Conservation (phyloP, 1,284 basidiomycete species). For the Macrocystidia cucumis region DNA sequence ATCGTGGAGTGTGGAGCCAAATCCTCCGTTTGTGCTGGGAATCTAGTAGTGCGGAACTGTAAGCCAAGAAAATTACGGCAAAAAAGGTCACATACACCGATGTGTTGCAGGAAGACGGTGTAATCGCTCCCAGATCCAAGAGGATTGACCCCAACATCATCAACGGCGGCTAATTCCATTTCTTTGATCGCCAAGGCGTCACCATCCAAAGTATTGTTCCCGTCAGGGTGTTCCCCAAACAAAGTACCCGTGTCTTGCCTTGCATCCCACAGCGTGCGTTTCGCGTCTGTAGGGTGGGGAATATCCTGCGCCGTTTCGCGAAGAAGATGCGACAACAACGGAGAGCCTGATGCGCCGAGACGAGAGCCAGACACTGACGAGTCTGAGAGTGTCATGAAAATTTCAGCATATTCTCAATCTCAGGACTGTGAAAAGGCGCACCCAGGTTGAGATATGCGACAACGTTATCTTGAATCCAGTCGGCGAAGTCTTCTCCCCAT, state of each 20-base stretch:
- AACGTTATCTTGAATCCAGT: conserved; percentile 71
- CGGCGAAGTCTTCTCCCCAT: conserved; percentile 84
- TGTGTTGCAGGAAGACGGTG: conserved; percentile 70
- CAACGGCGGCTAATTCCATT: conserved; percentile 14
- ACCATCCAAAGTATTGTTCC: conserved; percentile 19
- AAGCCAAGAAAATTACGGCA: neutral
- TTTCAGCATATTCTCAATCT: neutral
- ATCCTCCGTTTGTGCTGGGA: conserved; percentile 37
- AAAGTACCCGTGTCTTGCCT: conserved; percentile 48
- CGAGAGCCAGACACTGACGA: conserved; percentile 59
- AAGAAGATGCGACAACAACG: conserved; percentile 76
- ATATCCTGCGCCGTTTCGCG: conserved; percentile 59
- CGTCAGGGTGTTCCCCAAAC: conserved; percentile 14
- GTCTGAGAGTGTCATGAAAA: conserved; percentile 1
- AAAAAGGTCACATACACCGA: conserved; percentile 28
- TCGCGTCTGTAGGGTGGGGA: conserved; percentile 51
- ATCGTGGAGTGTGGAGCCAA: conserved; percentile 39
- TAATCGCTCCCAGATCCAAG: conserved; percentile 58
- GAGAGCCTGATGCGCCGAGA: conserved; percentile 50
- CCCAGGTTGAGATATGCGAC: conserved; percentile 89
- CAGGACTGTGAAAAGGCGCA: conserved; percentile 14
- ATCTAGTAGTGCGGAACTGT: conserved; percentile 28
- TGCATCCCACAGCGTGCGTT: conserved; percentile 63
- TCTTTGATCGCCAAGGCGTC: conserved; percentile 19
- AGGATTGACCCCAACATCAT: conserved; percentile 23